Evolutionary conservation across 768 basidiomycete genomes (phyloP).

Genomic region (Mycena latifolia): DNA sequence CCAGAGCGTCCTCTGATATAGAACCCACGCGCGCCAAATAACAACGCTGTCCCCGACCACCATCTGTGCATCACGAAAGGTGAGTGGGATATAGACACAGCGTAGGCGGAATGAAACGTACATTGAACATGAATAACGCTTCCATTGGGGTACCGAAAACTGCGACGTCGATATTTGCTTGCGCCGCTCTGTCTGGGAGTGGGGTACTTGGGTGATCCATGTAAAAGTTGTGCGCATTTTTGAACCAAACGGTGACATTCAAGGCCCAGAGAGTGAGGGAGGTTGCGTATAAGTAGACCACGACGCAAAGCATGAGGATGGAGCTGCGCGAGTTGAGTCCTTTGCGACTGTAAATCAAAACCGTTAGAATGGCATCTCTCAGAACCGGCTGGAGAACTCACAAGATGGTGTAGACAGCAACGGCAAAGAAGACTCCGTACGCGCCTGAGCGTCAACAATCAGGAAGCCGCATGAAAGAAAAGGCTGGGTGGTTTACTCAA

Average conservation of each 20-base stretch:
- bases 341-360: conserved; percentile 11
- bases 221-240: neutral
- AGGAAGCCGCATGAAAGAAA: too few species aligned
- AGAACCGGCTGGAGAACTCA: neutral
- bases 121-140: conserved; percentile 31
- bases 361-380: neutral
- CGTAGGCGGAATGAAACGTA: neutral
- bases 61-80: conserved; percentile 12
- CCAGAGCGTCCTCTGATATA: conserved; percentile 16
- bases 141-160: conserved; percentile 5
- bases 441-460: conserved; percentile 5
- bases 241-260: conserved; percentile 14
- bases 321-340: conserved; percentile 17
- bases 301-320: conserved; percentile 18
- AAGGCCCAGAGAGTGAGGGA: conserved; percentile 27
- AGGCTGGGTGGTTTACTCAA: too few species aligned
- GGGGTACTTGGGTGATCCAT: conserved; percentile 13
- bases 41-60: conserved; percentile 29
- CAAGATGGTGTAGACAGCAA: conserved; percentile 29
- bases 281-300: conserved; percentile 22
- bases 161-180: neutral
- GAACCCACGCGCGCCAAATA: conserved; percentile 31
- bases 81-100: neutral
- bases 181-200: neutral
- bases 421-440: conserved; percentile 25